Conservation (phyloP, 768 basidiomycete species). For the Saitozyma podzolica region DNA sequence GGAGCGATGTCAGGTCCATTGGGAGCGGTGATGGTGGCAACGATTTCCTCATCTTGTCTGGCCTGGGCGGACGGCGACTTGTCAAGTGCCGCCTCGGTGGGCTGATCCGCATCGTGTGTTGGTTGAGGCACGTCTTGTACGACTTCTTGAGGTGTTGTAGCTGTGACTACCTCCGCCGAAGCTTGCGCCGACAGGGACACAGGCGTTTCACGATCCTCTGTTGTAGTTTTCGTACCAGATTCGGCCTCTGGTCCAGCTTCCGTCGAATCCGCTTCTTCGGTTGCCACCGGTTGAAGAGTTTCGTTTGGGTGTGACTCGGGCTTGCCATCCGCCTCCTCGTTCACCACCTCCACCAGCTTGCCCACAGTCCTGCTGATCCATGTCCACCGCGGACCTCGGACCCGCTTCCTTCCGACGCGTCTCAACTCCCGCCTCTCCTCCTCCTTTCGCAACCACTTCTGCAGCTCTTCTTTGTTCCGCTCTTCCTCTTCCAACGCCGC, state of each 20-base stretch:
- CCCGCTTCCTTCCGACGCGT: slow-evolving; percentile 42
- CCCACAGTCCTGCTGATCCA: slow-evolving; percentile 49
- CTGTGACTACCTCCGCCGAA: neutral
- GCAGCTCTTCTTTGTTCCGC: slow-evolving; percentile 43
- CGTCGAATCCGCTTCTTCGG: neutral
- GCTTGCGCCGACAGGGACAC: neutral
- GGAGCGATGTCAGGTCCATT: neutral
- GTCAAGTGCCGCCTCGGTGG: neutral
- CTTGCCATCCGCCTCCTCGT: slow-evolving; percentile 3
- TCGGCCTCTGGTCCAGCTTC: too few species aligned
- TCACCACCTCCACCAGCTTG: slow-evolving; percentile 25
- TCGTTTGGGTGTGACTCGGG: neutral
- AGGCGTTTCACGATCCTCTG: neutral
- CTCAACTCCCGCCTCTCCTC: slow-evolving; percentile 45
- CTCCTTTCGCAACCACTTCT: slow-evolving; percentile 46
- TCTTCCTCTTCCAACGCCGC: slow-evolving; percentile 48
- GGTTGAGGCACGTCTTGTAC: neutral
- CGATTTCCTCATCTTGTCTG: neutral
- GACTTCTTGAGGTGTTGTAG: too few species aligned
- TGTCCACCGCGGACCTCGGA: slow-evolving; percentile 47
- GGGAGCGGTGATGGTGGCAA: too few species aligned
- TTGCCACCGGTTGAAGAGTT: neutral
- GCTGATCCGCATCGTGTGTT: neutral
- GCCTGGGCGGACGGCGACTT: neutral
- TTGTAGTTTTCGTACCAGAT: too few species aligned